Conservation (phyloP, 164 flowering plant genomes). For the Nymphaea thermarum region DNA sequence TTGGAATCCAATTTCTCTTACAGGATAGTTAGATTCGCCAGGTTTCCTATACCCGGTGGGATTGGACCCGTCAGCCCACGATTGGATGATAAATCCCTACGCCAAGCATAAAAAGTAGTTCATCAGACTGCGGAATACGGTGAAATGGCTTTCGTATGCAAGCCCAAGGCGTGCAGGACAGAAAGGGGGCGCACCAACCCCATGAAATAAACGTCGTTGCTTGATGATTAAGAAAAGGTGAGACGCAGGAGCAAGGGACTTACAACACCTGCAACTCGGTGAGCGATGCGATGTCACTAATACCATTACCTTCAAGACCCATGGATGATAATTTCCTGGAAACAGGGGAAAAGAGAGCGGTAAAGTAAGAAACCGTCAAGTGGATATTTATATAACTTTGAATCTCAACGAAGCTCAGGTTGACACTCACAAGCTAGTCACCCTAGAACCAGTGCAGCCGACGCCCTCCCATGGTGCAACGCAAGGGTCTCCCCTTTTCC, state of each 20-base stretch:
- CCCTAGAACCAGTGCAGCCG: conserved; percentile 51
- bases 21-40: conserved; percentile 53
- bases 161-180: no score
- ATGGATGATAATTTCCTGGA: conserved; percentile 40
- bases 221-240: no score
- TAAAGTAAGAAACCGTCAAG: not conserved
- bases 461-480: conserved; percentile 75
- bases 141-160: no score
- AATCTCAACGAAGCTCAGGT: not conserved
- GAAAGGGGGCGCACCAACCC: no score
- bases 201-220: no score
- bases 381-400: not conserved
- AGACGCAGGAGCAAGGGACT: conserved; percentile 14
- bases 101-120: not conserved
- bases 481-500: conserved; percentile 79
- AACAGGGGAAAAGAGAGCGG: not conserved
- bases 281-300: conserved; percentile 72
- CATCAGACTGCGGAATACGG: not conserved
- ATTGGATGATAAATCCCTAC: conserved; percentile 84
- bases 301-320: conserved; percentile 54
- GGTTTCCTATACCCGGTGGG: conserved; percentile 53
- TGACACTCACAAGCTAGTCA: conserved; percentile 53
- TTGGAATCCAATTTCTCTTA: conserved; percentile 22
- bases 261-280: conserved; percentile 63
- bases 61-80: conserved; percentile 54